A percentile compares a stretch with the other conserved stretches of the same genome.
Conservation (phyloP, 192 early-diverging fungal genomes). For the Endogone sp. region DNA sequence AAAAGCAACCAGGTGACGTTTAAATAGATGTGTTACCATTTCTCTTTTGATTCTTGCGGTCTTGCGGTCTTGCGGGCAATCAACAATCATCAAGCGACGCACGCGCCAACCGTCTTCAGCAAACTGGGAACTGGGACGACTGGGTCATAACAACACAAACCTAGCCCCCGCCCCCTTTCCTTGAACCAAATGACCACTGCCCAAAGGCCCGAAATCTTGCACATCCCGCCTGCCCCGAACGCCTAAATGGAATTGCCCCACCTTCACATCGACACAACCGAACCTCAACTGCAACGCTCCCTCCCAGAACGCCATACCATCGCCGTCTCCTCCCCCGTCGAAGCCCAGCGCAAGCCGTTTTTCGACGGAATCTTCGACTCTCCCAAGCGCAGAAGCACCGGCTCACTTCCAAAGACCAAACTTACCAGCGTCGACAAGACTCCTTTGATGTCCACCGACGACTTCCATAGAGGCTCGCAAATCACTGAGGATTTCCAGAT, state of each 20-base stretch:
- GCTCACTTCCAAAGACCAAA: not conserved
- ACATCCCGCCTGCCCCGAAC: not conserved
- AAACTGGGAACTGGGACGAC: not conserved
- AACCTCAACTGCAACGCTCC: not conserved
- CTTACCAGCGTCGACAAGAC: not conserved
- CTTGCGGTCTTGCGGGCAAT: not conserved
- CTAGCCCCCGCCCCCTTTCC: no score
- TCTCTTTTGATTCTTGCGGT: not conserved
- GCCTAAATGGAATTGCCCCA: not conserved
- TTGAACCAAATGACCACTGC: not conserved
- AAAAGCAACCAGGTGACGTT: no score
- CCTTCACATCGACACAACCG: not conserved
- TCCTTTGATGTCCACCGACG: not conserved
- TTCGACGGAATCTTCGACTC: not conserved
- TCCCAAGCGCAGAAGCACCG: not conserved
- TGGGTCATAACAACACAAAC: not conserved
- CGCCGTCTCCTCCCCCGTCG: not conserved
- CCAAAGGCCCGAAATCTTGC: not conserved
- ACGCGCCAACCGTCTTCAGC: not conserved
- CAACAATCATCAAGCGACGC: not conserved
- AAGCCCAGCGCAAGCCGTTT: not conserved
- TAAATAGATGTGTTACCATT: no score
- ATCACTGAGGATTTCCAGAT: not conserved
- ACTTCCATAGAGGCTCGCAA: not conserved
- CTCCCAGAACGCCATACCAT: not conserved